These are phyloP conservation scores for Xerocomellus chrysenteron DNA, from an alignment of 768 basidiomycete species.

Conservation along the genomic window DNA sequence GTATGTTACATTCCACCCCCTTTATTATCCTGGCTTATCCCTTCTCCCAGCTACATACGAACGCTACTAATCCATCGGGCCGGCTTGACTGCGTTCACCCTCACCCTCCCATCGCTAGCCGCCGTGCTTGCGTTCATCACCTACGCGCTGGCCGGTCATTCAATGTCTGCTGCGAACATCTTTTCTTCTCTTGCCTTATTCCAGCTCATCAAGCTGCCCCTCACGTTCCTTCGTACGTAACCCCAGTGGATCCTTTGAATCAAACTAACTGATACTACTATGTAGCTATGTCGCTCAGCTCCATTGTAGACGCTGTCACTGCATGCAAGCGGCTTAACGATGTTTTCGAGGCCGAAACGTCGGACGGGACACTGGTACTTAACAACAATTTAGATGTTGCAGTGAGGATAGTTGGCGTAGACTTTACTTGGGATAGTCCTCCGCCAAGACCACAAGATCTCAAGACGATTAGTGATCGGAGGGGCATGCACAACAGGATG, in stretches of 20 bases:
- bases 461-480: slow-evolving; percentile 12
- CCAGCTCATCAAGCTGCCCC: slow-evolving; percentile 75
- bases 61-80: slow-evolving; percentile 64
- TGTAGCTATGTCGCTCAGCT: slow-evolving; percentile 63
- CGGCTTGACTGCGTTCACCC: slow-evolving; percentile 63
- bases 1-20: slow-evolving; percentile 34
- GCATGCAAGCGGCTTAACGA: slow-evolving; percentile 74
- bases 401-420: slow-evolving; percentile 61
- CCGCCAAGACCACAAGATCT: slow-evolving; percentile 47
- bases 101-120: slow-evolving; percentile 75
- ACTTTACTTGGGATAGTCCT: slow-evolving; percentile 86
- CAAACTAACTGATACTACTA: neutral
- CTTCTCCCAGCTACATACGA: slow-evolving; percentile 53
- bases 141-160: slow-evolving; percentile 72
- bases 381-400: slow-evolving; percentile 62
- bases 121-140: slow-evolving; percentile 76
- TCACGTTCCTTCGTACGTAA: slow-evolving; percentile 63
- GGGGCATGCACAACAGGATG: slow-evolving; percentile 2
- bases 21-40: neutral
- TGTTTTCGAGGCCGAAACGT: slow-evolving; percentile 82
- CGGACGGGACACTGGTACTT: slow-evolving; percentile 55
- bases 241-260: neutral
- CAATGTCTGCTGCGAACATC: slow-evolving; percentile 65
- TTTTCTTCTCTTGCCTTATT: slow-evolving; percentile 88
- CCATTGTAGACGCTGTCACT: slow-evolving; percentile 83